Percentiles rank a stretch among this genome's conserved stretches.
phyloP scores from a whole-genome alignment of 1,284 basidiomycete genomes.

The Sporisorium iseilematis-ciliati region DNA sequence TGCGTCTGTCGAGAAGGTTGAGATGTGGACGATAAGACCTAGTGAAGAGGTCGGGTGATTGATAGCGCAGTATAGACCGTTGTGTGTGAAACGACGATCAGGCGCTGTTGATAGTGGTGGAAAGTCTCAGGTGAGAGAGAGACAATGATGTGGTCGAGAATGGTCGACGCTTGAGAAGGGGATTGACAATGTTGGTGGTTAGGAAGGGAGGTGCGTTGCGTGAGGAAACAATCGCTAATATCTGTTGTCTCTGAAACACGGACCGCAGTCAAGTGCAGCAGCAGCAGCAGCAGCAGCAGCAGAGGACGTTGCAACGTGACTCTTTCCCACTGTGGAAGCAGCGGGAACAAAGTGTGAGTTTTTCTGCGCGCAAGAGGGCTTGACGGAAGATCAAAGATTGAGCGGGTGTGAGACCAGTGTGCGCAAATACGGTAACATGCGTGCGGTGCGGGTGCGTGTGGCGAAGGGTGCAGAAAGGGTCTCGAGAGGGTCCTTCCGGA shows the following conservation, averaged over 20 bases:
- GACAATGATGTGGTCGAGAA: conserved; percentile 20
- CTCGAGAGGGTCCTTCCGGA: not conserved
- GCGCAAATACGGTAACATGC: no score
- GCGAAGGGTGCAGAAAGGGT: conserved; percentile 9
- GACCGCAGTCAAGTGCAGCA: not conserved
- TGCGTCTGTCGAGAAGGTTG: not conserved
- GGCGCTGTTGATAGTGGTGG: not conserved
- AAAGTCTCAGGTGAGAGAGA: no score
- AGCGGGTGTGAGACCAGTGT: no score
- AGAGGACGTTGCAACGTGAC: no score
- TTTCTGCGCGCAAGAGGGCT: no score
- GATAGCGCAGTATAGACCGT: not conserved
- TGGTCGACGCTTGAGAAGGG: conserved; percentile 22
- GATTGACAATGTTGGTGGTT: not conserved
- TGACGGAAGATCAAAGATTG: no score
- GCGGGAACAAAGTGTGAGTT: not conserved
- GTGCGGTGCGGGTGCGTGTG: not conserved
- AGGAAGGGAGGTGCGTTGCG: not conserved
- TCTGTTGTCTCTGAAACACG: not conserved
- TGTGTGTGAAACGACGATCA: not conserved
- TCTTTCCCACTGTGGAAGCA: not conserved
- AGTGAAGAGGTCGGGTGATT: not conserved
- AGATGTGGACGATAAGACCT: not conserved
- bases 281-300: no score
- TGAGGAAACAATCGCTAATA: conserved; percentile 4